A percentile compares a stretch with the other conserved stretches of the same genome.
Conservation (phyloP, 495 filamentous ascomycete genomes). For the Aspergillus saccharolyticus region DNA sequence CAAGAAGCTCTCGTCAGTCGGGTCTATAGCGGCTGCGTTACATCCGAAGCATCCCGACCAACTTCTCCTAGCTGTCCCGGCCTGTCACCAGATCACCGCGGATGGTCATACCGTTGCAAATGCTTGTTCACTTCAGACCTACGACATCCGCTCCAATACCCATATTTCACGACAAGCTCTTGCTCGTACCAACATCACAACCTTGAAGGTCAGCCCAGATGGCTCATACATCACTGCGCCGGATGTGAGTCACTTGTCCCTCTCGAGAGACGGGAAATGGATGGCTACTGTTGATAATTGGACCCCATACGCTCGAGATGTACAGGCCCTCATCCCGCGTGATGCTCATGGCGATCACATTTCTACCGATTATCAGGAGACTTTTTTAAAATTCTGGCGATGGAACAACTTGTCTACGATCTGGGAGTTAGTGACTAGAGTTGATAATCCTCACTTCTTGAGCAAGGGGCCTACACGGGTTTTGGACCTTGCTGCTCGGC, state of each 20-base stretch:
- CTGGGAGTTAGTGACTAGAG: constrained; percentile 72
- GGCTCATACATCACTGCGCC: constrained; percentile 65
- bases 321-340: constrained; percentile 46
- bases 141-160: constrained; percentile 67
- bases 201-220: constrained; percentile 66
- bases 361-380: constrained; percentile 54
- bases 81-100: constrained; percentile 38
- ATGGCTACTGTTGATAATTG: constrained; percentile 88
- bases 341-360: constrained; percentile 29
- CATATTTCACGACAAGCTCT: constrained; percentile 81
- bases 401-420: constrained; percentile 56
- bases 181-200: constrained; percentile 80
- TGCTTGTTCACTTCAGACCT: constrained; percentile 69
- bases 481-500: constrained; percentile 65
- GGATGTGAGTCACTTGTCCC: constrained; percentile 62
- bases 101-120: constrained; percentile 24
- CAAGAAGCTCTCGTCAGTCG: constrained; percentile 1
- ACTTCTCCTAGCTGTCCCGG: constrained; percentile 57
- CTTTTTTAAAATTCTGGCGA: constrained; percentile 87
- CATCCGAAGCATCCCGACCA: constrained; percentile 53
- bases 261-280: constrained; percentile 80
- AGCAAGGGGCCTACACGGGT: constrained; percentile 50
- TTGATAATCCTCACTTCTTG: constrained; percentile 73
- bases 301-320: constrained; percentile 63
- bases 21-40: constrained; percentile 34